Evolutionary conservation across 129 eudicot genomes (phyloP).

Genomic region (Rutidosis leptorrhynchoides): DNA sequence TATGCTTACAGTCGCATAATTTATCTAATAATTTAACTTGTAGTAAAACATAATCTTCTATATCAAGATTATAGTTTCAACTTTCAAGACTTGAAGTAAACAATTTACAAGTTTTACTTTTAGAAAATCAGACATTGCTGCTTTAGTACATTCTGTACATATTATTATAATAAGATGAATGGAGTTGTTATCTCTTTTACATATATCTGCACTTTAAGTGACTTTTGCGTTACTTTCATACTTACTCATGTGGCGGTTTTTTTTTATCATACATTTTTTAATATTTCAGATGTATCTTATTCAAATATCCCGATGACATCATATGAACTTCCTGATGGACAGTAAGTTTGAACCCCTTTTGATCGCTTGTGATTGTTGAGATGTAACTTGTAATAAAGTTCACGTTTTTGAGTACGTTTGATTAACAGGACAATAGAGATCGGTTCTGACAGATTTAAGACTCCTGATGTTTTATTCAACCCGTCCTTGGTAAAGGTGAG

Average conservation of each 20-base stretch:
- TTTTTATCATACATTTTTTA: constrained; percentile 6
- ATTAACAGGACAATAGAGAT: constrained; percentile 82
- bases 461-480: constrained; percentile 89
- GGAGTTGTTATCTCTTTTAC: no score
- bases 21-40: not conserved
- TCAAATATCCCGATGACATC: constrained; percentile 98
- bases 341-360: constrained; percentile 54
- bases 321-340: constrained; percentile 99
- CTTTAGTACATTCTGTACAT: not conserved
- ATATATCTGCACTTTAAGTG: no score
- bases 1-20: not conserved
- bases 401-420: not conserved
- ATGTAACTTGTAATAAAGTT: constrained; percentile 9
- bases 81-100: not conserved
- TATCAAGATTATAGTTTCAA: not conserved
- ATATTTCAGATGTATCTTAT: constrained; percentile 61
- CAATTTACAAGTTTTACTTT: not conserved
- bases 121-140: not conserved
- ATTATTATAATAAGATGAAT: no score
- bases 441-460: constrained; percentile 98
- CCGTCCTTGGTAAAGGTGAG: constrained; percentile 86
- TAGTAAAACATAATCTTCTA: not conserved
- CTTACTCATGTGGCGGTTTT: not conserved
- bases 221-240: no score
- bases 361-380: constrained; percentile 17